Evolutionary conservation across 2,329 filamentous ascomycete species (phyloP).

Genomic region (Phyllosticta capitalensis): DNA sequence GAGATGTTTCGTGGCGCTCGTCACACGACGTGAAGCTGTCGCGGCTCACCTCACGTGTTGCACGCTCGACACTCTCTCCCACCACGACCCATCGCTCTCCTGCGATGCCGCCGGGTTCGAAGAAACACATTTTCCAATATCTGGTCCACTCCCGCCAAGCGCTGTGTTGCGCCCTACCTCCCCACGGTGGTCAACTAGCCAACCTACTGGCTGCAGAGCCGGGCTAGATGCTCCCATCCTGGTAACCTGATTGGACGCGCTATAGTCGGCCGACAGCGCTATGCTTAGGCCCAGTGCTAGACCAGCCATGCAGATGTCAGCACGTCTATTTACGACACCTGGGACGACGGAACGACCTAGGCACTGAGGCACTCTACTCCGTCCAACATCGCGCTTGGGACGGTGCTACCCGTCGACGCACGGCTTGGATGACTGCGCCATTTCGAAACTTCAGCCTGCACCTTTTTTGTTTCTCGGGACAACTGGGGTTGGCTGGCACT

Average conservation of each 20-base stretch:
- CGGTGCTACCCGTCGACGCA: not conserved
- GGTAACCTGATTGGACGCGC: not conserved
- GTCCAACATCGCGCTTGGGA: not conserved
- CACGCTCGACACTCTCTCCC: not conserved
- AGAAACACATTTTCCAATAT: not conserved
- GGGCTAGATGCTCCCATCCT: not conserved
- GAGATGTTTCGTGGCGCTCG: not conserved
- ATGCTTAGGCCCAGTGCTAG: not conserved
- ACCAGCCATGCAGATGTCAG: not conserved
- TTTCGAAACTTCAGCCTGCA: not conserved
- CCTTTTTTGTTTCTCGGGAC: not conserved
- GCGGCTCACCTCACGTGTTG: not conserved
- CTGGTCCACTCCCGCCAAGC: not conserved
- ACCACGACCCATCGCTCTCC: not conserved
- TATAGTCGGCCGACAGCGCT: not conserved
- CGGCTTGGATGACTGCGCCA: not conserved
- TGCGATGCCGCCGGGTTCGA: not conserved
- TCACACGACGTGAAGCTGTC: not conserved
- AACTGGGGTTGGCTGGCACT: not conserved
- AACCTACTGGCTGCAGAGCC: not conserved
- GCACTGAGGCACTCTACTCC: not conserved
- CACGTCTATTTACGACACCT: not conserved
- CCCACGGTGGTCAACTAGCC: not conserved
- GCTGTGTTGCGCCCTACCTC: not conserved
- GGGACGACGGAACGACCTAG: not conserved